Evolutionary conservation across 768 basidiomycete species (phyloP), one percentile per base, ranked within the genome.

Genomic region (Kwoniella sp.): DNA sequence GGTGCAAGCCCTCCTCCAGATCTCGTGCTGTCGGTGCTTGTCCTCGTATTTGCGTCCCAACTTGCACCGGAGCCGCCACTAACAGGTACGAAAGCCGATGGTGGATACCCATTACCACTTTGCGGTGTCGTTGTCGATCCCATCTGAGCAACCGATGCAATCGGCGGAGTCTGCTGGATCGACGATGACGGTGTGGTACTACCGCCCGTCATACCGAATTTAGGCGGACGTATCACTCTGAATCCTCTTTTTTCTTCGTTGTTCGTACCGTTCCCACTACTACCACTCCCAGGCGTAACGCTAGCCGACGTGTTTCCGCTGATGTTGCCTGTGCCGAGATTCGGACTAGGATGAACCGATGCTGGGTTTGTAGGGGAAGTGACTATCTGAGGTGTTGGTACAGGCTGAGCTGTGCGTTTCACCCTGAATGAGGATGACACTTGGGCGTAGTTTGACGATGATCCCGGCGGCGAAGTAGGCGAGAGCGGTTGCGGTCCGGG

Each of bases 241-340:
- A 70, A 70, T 15, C 65, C 55, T 49, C 47, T 63, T 55, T 63
- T 66, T 17, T 37, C 33, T 47, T 50, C 63, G 40, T 53, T 48
- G n/a, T 29, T 26, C 21, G 17, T 17, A 17, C 58, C 58, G 54
- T 33, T 53, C 8, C 61, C 47, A 13, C 13, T 33, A 33, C 51
- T 49, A 17, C 27, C 19, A 29, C 49, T 52, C 25, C 58, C 50
- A 6, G 58, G 58, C 1, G 58, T 60, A 2, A 30, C 58, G 50
- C 37, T 60, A 15, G 50, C 33, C 22, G 29, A 51, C 25, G 58
- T 26, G 44, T 27, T 17, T 17, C 40, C 56, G 46, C 56, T 57
- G 26, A 26, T n/a, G 17, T 46, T 36, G 17, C n/a, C 37, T 13
- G 22, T 56, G 19, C 54, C 54, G 27, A 50, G 21, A 36, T 64